Conservation (phyloP, 768 basidiomycete genomes). For the Rhizopogon salebrosus region DNA sequence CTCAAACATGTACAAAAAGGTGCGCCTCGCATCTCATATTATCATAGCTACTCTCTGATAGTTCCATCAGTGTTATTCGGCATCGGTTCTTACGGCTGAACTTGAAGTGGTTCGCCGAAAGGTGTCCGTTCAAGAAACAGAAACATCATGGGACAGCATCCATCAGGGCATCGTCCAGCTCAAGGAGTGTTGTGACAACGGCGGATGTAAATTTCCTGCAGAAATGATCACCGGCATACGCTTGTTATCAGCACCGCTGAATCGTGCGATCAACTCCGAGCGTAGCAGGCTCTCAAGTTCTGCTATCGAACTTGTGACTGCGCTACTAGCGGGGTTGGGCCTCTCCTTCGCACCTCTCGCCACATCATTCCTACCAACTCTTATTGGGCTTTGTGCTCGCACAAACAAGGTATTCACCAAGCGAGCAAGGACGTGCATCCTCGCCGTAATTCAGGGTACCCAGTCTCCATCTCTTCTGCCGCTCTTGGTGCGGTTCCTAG, state of each 20-base stretch:
- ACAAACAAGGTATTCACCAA: constrained; percentile 77
- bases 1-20: too few species aligned
- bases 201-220: constrained; percentile 45
- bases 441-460: constrained; percentile 57
- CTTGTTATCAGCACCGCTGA: constrained; percentile 48
- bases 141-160: constrained; percentile 77
- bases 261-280: constrained; percentile 63
- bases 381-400: constrained; percentile 63
- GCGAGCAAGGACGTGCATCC: constrained; percentile 58
- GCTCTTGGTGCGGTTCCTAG: constrained; percentile 49
- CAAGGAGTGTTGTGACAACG: constrained; percentile 43
- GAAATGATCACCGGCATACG: constrained; percentile 52
- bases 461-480: constrained; percentile 62
- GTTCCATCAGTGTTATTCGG: constrained; percentile 25
- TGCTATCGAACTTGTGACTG: constrained; percentile 57
- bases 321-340: constrained; percentile 51
- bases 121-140: constrained; percentile 55
- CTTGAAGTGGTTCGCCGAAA: constrained; percentile 39
- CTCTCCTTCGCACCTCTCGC: constrained; percentile 62
- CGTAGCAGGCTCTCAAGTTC: constrained; percentile 65
- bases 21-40: not conserved
- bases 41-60: not conserved
- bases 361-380: constrained; percentile 56
- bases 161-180: constrained; percentile 44
- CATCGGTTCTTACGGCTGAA: constrained; percentile 29